Evolutionary conservation across 306 rosid genomes (phyloP), one percentile per base, ranked within the genome.

Genomic region (Oemleria cerasiformis): DNA sequence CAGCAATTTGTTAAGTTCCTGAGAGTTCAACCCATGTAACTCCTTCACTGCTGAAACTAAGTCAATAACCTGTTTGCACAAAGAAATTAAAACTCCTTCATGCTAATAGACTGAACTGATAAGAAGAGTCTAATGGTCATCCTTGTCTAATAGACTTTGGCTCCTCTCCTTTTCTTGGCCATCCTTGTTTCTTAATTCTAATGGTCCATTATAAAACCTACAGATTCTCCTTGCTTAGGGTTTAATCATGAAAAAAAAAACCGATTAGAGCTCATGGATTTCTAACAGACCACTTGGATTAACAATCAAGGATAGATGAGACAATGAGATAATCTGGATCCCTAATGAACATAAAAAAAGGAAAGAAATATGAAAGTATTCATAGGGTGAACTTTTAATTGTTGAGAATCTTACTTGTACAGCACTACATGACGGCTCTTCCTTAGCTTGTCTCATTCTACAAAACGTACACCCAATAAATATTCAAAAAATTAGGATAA

Each of bases 1-100:
- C 83, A 89, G 78, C 64, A 93, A 77, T 78, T 78, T 91, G 73
- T 72, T 81, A 58, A 93, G 87, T 34, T 91, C 97, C 75, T 77
- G 83, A 76, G 85, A 84, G 57, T 83, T 82, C 56, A 88, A 70
- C 78, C 84, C 86, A 34, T 91, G 91, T 62, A 93, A 83, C 71
- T 86, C 92, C 83, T 84, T 87, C 68, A 93, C 96, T 7, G 90
- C 82, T 10, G 84, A 80, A 63, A 71, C 80, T 75, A 93, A 41
- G 79, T 78, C 88, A 80, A 84, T 68, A 49, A 67, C 92, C 98
- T 93, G 94, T 78, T 79, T 72, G 63, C 57, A 67, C 58, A 80
- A 75, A 78, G 57, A 75, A 84, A 78, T 68, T 62, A 14, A 25
- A 64, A 58, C 17, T 40, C 39, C 75, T 68, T 74, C 79, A 72